Evolutionary conservation across 75 land plant genomes (phyloP).

Genomic region (Pinus taeda): DNA sequence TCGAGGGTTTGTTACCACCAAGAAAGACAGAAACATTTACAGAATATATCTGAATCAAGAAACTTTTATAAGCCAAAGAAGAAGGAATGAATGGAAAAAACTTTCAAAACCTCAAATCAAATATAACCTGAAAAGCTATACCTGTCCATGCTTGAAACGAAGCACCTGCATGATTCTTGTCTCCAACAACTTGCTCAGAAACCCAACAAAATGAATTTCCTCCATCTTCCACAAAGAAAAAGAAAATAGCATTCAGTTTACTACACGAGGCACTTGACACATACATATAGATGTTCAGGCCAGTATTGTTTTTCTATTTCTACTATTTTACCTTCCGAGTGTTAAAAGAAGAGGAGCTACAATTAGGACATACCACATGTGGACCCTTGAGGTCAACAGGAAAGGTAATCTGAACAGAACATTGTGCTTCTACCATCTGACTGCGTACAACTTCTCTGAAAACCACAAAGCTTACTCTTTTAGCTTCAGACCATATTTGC

Average conservation of each 20-base stretch:
- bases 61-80: background rate
- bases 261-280: background rate
- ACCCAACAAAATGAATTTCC: conserved; percentile 87
- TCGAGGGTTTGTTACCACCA: conserved; percentile 92
- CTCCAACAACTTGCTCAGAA: conserved; percentile 89
- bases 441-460: conserved; percentile 89
- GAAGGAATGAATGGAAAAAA: background rate
- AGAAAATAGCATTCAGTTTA: background rate
- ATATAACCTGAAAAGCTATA: conserved; percentile 11
- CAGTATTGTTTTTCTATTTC: background rate
- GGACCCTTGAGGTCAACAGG: conserved; percentile 86
- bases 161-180: conserved; percentile 89
- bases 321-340: background rate
- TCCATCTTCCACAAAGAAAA: conserved; percentile 61
- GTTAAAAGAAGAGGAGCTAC: conserved; percentile 7
- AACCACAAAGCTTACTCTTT: background rate
- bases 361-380: conserved; percentile 53
- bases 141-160: conserved; percentile 99
- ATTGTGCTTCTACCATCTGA: conserved; percentile 97
- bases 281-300: background rate
- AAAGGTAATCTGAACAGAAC: conserved; percentile 93
- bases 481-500: no score
- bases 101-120: background rate
- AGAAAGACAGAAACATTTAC: conserved; percentile 89
- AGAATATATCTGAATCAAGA: conserved; percentile 74